Percentiles rank a stretch among this genome's conserved stretches.
phyloP scores from a whole-genome alignment of 2,329 filamentous ascomycete species.

The Waltergamsia citrina region DNA sequence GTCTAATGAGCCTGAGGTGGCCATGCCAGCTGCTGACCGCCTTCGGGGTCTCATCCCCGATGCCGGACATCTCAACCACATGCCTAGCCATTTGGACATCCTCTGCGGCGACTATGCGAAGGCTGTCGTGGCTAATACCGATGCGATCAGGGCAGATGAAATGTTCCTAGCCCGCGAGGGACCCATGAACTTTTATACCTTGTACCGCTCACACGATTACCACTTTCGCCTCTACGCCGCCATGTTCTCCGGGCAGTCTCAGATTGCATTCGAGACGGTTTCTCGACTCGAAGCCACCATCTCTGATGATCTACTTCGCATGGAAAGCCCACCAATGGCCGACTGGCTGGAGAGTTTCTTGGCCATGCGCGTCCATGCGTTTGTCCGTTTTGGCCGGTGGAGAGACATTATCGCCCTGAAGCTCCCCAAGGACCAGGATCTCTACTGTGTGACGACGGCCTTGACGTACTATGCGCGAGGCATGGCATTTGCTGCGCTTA shows the following conservation, averaged over 20 bases:
- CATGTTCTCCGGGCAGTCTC: constrained; percentile 63
- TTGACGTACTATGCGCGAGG: constrained; percentile 60
- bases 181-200: constrained; percentile 62
- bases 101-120: constrained; percentile 61
- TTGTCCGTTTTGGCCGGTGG: constrained; percentile 68
- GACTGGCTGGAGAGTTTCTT: constrained; percentile 70
- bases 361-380: constrained; percentile 56
- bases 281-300: constrained; percentile 50
- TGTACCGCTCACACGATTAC: constrained; percentile 67
- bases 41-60: constrained; percentile 59
- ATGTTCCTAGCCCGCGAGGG: constrained; percentile 52
- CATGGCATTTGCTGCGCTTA: constrained; percentile 53
- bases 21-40: constrained; percentile 48
- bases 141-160: constrained; percentile 59
- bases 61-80: constrained; percentile 62
- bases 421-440: constrained; percentile 44
- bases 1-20: constrained; percentile 56
- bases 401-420: constrained; percentile 48
- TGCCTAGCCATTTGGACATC: constrained; percentile 71
- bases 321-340: constrained; percentile 64
- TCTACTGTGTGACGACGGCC: constrained; percentile 64
- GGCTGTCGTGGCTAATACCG: constrained; percentile 57
- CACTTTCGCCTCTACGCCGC: constrained; percentile 70
- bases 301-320: constrained; percentile 51
- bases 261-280: constrained; percentile 52